phyloP scores from a whole-genome alignment of 2,329 filamentous ascomycete species.

The Clarireedia hainanense region DNA sequence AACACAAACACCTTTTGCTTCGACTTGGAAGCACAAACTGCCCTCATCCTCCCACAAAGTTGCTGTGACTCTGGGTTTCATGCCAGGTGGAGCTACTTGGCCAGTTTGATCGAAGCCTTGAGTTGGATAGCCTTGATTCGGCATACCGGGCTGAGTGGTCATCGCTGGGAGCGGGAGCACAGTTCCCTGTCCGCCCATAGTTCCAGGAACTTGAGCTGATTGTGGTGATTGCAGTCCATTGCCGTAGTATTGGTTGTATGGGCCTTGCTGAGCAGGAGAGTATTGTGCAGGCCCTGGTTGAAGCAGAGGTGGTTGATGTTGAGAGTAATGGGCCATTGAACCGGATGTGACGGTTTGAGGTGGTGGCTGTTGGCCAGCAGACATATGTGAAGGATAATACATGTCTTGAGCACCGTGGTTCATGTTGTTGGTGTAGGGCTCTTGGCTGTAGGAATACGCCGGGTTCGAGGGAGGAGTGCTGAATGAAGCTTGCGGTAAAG shows the following conservation, averaged over 20 bases:
- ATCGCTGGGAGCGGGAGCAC: constrained; percentile 59
- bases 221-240: constrained; percentile 78
- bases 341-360: constrained; percentile 71
- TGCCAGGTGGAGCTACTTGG: constrained; percentile 82
- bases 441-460: constrained; percentile 34
- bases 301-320: constrained; percentile 63
- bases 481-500: constrained; percentile 31
- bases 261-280: constrained; percentile 39
- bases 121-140: constrained; percentile 40
- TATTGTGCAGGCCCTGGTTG: constrained; percentile 68
- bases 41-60: constrained; percentile 98
- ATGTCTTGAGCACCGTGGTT: constrained; percentile 76
- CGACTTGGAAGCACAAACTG: constrained; percentile 94
- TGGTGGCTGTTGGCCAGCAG: constrained; percentile 64
- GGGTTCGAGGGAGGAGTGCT: constrained; percentile 31
- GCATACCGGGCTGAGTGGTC: constrained; percentile 41
- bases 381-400: constrained; percentile 78
- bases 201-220: constrained; percentile 57
- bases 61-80: constrained; percentile 93
- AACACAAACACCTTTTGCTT: constrained; percentile 92
- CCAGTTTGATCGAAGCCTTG: constrained; percentile 72
- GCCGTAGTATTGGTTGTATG: constrained; percentile 65
- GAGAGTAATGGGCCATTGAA: constrained; percentile 68
- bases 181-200: constrained; percentile 58
- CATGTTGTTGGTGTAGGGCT: constrained; percentile 51